Evolutionary conservation across 2,329 filamentous ascomycete species (phyloP), one percentile per base, ranked within the genome.

Genomic region (Colletotrichum sp.): DNA sequence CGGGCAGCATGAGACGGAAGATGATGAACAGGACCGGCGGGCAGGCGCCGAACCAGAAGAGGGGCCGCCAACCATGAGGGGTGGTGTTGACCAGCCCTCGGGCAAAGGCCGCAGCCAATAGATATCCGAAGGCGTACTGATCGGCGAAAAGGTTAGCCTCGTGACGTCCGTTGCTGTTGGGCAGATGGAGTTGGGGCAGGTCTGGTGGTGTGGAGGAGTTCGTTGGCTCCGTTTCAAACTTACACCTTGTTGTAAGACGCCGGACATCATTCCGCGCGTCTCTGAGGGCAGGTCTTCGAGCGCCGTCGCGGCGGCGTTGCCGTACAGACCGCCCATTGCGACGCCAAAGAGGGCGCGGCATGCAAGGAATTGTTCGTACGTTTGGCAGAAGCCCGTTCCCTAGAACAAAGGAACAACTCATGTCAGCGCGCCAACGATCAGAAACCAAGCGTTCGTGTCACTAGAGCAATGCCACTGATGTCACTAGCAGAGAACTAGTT

Each of bases 41-140:
- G 48, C 93, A 91, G 8, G 95, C 95, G 15, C 93, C 95, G 83
- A 98, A 98, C 95, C 96, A 98, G 87, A 93, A 98, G 0, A 98
- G 87, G 1, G 95, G 95, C 9, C 96, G 89, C 96, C 96, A 98
- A 68, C 90, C 92, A 81, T 97, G 93, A 1, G 91, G 83, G 1
- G 95, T 96, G 1, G 95, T 97, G 83, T 94, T 87, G 66, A 96
- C 91, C 8, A 97, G 89, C 6, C 88, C 95, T 9, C 92, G 87
- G 13, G 91, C 84, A 78, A 94, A 92, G 16, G 90, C 90, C 0
- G 89, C 85, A 3, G 88, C 88, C 13, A 91, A 85, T 2, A 94
- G 88, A 81, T 96, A 96, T 15, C 94, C 89, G 68, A 90, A 88
- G 2, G 84, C 94, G 86, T 88, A 95, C 84, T 87, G 77, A 39